Conservation (phyloP, 2,329 filamentous ascomycete species). For the Trichoderma endophyticum region DNA sequence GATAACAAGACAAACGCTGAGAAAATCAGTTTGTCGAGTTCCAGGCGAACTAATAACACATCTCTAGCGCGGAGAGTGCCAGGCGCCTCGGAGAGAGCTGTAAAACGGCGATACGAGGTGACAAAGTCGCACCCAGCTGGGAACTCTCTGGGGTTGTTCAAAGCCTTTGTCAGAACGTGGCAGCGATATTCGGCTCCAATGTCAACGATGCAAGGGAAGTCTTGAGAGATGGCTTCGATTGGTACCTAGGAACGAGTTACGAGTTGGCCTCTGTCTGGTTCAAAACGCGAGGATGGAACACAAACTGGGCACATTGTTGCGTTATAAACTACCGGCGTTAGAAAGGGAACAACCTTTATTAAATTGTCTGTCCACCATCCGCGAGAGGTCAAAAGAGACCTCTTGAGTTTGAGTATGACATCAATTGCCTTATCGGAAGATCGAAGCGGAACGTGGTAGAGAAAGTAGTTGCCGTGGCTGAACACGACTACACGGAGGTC, state of each 20-base stretch:
- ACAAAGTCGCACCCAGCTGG: not conserved
- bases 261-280: not conserved
- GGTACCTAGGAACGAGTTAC: not conserved
- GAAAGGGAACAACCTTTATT: not conserved
- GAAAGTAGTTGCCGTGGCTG: not conserved
- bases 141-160: not conserved
- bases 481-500: not conserved
- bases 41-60: not conserved
- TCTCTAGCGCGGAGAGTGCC: not conserved
- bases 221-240: not conserved
- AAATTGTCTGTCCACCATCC: not conserved
- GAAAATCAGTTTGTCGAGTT: not conserved
- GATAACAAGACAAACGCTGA: not conserved
- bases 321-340: not conserved
- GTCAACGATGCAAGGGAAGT: not conserved
- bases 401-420: not conserved
- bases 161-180: not conserved
- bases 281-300: not conserved
- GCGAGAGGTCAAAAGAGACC: not conserved
- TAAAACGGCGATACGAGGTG: not conserved
- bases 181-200: not conserved
- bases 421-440: not conserved
- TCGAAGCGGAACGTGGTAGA: not conserved
- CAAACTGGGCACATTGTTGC: not conserved
- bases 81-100: not conserved